Base-by-base conservation (phyloP, 2,329 filamentous ascomycete species). In the Didymella pinodella region DNA sequence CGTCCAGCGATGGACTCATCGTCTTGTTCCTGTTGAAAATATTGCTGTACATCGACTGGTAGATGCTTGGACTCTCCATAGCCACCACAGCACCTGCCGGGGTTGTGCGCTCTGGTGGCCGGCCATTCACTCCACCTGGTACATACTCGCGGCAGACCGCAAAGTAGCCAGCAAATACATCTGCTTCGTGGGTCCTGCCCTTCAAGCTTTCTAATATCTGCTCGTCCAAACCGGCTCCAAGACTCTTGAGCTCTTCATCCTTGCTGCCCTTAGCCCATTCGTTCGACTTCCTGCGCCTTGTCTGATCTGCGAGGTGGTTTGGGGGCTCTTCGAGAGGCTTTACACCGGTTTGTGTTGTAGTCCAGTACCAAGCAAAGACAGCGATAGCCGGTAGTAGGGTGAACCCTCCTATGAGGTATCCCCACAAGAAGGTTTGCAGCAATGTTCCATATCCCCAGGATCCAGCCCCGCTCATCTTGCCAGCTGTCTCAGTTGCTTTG, bases 11-110 rank as follows among this genome's bases (percentile, higher is more conserved):
- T 3, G 85, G 83, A 18, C 78, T 78, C 64, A 82, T 83, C 70
- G 90, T 93, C 70, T 77, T 80, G 64, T 75, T 77, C 32, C 94
- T 86, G 69, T 97, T 93, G 75, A 99, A 98, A 62, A 99, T 90
- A 76, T 91, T 97, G 74, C 93, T 85, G 79, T 99, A 99, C 92
- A 99, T 97, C 76, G 90, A 90, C 84, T 98, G 95, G 78, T 98
- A 98, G 36, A 99, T 94, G 75, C 94, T 97, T 56, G 91, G 93
- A 72, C 92, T 96, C 56, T 93, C 90, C 41, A 90, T 83, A 32
- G 89, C 87, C 44, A 95, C 88, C 16, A 90, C 89, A 56, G 90
- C 88, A 18, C 92, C 92, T 12, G 91, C 86, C 6, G 93, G 92
- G 0, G 91, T 94, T 31, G 88, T 87, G 60, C 92, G 86, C 79